Evolutionary conservation across 768 basidiomycete genomes (phyloP), one percentile per base, ranked within the genome.

Genomic region (Lepiota brunneoincarnata): DNA sequence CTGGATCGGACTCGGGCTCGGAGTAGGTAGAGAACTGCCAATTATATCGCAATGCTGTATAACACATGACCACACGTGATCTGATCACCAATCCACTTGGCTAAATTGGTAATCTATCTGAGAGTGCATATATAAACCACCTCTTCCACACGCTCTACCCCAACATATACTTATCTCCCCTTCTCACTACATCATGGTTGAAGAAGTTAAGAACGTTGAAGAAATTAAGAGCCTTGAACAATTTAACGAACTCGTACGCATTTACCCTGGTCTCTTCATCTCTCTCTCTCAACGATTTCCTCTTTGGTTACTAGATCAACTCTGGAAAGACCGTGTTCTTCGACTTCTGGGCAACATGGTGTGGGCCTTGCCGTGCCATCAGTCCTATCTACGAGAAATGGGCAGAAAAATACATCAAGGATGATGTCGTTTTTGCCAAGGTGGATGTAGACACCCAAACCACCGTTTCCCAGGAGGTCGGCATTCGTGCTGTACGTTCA

Each of bases 271-370:
- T 6, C 11, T 20, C 15, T 4, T 14, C 21, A 36, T 37, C 11
- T 9, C 3, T 36, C 7, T 17, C 2, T 18, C 17, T 31, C 10
- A 46, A 9, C 23, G 7, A 9, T 10, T 41, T 31, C 31, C 7
- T 31, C 2, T 31, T 31, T 31, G 2, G 7, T 12, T n/a, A 44
- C 50, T 56, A 76, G 78, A 81, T 84, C 62, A 72, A 70, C 61
- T 66, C 73, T 52, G 74, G 71, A 55, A 75, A 75, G 60, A 68
- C 72, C 57, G 69, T 75, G 58, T 64, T 86, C 15, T 74, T 90
- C 62, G 86, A 90, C 69, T 89, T 90, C 70, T 87, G 84, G 84
- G 88, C 88, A 37, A 78, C 80, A 2, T 89, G 88, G 87, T 89
- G 83, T 67, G 85, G 85, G 14, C 86, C 87, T 12, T 89, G 87